These are phyloP conservation scores for Hibiscus tridactylites DNA, from an alignment of 345 rosid genomes.

Conservation along the genomic window DNA sequence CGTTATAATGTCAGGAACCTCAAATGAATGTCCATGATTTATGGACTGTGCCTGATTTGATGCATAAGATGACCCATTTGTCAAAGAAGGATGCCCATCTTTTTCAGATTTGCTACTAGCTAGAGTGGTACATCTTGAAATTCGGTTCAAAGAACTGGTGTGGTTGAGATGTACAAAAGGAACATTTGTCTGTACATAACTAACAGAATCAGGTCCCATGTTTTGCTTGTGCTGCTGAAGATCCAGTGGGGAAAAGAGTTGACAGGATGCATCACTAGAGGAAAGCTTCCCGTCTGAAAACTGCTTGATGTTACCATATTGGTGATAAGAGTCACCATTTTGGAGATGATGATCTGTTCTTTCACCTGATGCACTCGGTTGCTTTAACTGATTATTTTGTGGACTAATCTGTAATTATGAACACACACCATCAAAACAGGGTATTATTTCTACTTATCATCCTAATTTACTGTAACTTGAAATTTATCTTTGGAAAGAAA, in stretches of 20 bases:
- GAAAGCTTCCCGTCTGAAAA: constrained; percentile 22
- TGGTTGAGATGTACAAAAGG: constrained; percentile 22
- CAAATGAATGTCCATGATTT: constrained; percentile 29
- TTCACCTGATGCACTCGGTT: constrained; percentile 31
- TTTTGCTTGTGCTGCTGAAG: constrained; percentile 18
- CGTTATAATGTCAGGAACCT: constrained; percentile 23
- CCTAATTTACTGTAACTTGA: neutral
- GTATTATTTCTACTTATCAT: neutral
- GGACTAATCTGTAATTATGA: constrained; percentile 32
- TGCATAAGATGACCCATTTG: constrained; percentile 47
- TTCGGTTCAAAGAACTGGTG: constrained; percentile 36
- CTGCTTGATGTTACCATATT: constrained; percentile 26
- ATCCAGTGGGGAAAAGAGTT: constrained; percentile 21
- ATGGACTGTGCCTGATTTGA: constrained; percentile 46
- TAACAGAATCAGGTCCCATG: constrained; percentile 23
- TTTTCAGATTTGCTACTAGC: constrained; percentile 43
- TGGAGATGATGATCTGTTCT: constrained; percentile 26
- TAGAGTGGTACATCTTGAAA: constrained; percentile 39
- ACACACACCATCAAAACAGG: neutral
- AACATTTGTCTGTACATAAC: constrained; percentile 16
- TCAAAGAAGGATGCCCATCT: constrained; percentile 33
- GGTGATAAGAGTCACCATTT: constrained; percentile 36
- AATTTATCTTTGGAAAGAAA: neutral
- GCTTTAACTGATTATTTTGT: constrained; percentile 33
- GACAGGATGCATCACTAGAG: constrained; percentile 19